Evolutionary conservation across 352 stramenopile species (phyloP).

Genomic region (Pythium vanterpoolii): DNA sequence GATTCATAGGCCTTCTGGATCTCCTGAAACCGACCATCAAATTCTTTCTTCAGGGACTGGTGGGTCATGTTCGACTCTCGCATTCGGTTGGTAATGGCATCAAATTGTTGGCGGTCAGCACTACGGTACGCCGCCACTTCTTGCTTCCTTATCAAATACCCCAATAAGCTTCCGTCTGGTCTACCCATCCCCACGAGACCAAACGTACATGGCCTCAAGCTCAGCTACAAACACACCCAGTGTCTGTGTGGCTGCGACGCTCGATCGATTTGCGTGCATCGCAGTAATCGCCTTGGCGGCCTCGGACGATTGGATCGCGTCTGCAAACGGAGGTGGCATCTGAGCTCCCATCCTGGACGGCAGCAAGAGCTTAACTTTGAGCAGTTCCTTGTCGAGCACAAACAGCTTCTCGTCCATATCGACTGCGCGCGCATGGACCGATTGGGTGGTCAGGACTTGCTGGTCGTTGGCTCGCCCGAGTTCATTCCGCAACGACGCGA

Average conservation of each 20-base stretch:
- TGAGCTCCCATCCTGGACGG: conserved; percentile 42
- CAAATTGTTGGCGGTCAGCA: conserved; percentile 59
- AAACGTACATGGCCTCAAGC: conserved; percentile 37
- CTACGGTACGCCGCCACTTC: conserved; percentile 35
- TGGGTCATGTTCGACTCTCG: conserved; percentile 45
- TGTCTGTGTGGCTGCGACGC: conserved; percentile 29
- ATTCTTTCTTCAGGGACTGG: conserved; percentile 38
- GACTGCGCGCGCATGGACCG: conserved; percentile 23
- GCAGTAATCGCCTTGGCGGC: conserved; percentile 1
- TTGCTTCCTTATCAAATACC: conserved; percentile 27
- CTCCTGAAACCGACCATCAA: conserved; percentile 41
- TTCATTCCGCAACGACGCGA: conserved; percentile 38
- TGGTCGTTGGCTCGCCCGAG: conserved; percentile 29
- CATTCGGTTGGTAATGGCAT: conserved; percentile 52
- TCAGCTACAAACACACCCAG: conserved; percentile 37
- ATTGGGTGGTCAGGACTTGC: conserved; percentile 27
- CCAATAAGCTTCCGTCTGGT: background rate
- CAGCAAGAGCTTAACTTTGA: conserved; percentile 57
- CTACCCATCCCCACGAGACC: background rate
- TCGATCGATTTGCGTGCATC: background rate
- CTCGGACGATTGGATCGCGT: conserved; percentile 3
- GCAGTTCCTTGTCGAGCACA: conserved; percentile 57
- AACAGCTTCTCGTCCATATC: conserved; percentile 64
- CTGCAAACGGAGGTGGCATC: conserved; percentile 21
- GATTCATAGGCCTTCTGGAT: conserved; percentile 36